Percentiles rank a stretch among this genome's conserved stretches.
phyloP scores from a whole-genome alignment of 768 basidiomycete genomes.

The Leccinum subgranulosum region DNA sequence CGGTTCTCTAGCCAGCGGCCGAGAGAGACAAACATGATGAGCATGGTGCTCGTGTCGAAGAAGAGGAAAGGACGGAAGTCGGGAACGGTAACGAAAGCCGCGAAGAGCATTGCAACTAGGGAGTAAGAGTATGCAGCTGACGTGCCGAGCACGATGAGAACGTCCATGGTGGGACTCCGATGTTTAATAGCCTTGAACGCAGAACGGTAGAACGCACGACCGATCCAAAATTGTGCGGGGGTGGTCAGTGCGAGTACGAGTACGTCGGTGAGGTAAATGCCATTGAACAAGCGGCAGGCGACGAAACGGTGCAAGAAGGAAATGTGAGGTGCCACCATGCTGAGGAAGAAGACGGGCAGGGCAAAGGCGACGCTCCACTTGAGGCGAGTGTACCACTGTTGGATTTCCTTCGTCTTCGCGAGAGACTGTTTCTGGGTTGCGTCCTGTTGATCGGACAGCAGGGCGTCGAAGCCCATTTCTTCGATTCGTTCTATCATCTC shows the following conservation, averaged over 20 bases:
- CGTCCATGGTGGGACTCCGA: conserved; percentile 93
- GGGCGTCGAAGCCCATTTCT: conserved; percentile 88
- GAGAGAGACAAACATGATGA: conserved; percentile 94
- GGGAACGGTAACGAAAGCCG: conserved; percentile 60
- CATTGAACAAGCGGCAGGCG: conserved; percentile 50
- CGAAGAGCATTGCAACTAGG: conserved; percentile 60
- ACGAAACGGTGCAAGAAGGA: conserved; percentile 55
- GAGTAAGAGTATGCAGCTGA: conserved; percentile 95
- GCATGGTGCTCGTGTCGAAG: conserved; percentile 99
- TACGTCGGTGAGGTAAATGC: conserved; percentile 80
- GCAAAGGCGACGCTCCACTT: conserved; percentile 74
- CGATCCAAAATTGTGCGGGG: conserved; percentile 92
- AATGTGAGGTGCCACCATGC: conserved; percentile 78
- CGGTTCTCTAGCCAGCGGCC: conserved; percentile 95
- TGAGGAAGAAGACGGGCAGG: conserved; percentile 89
- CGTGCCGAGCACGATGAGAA: conserved; percentile 93
- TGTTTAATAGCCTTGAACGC: conserved; percentile 93
- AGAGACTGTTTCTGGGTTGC: conserved; percentile 84
- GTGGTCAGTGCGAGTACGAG: conserved; percentile 75
- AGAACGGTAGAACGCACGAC: conserved; percentile 79
- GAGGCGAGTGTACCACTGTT: conserved; percentile 84
- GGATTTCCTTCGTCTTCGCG: conserved; percentile 84
- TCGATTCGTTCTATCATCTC: conserved; percentile 86
- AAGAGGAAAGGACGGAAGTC: conserved; percentile 82
- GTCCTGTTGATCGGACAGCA: conserved; percentile 76